Percentiles rank a stretch among this genome's conserved stretches.
Evolutionary conservation across 2,329 filamentous ascomycete genomes (phyloP).

Genomic region (Calonectria naviculata): DNA sequence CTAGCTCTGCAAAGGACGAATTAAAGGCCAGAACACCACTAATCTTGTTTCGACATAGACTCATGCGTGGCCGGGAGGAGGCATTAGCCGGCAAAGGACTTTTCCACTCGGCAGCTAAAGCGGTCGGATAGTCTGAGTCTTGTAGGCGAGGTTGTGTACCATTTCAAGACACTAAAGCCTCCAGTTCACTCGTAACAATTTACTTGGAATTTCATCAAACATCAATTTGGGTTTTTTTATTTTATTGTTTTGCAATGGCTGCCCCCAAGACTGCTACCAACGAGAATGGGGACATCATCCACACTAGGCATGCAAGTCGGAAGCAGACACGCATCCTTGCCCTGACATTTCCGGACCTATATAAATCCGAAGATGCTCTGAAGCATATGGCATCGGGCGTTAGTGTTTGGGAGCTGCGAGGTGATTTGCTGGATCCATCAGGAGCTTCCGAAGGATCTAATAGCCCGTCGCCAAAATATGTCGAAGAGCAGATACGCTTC

Average conservation of each 20-base stretch:
- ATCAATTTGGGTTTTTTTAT: background rate
- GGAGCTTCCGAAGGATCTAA: background rate
- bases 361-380: background rate
- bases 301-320: background rate
- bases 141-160: background rate
- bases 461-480: background rate
- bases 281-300: background rate
- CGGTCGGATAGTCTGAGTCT: background rate
- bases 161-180: background rate
- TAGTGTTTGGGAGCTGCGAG: conserved; percentile 3
- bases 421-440: background rate
- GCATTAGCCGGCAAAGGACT: conserved; percentile 8
- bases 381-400: background rate
- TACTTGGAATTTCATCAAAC: background rate
- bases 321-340: conserved; percentile 1
- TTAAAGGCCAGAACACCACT: background rate
- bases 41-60: background rate
- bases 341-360: conserved; percentile 10
- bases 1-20: background rate
- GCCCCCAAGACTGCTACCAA: background rate
- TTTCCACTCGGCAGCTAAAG: background rate
- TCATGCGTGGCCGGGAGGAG: background rate
- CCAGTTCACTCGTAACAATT: background rate
- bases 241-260: background rate
- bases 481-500: background rate